Percentiles rank a stretch among this genome's conserved stretches.
Conservation (phyloP, 371 early-diverging fungal species). For the Mortierella sp. region DNA sequence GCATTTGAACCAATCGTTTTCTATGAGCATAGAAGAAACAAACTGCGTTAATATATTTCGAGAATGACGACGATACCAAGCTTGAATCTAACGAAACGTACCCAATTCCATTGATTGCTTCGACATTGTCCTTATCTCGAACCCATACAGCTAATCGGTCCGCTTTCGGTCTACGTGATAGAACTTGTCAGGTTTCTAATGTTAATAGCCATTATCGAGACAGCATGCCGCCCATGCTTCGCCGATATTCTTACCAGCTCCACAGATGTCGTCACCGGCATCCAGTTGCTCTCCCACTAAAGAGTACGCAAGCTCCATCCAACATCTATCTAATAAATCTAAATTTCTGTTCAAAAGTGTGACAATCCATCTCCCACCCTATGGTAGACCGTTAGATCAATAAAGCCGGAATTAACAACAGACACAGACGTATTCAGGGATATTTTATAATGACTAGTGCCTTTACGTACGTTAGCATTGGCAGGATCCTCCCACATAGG, state of each 20-base stretch:
- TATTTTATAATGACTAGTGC: neutral
- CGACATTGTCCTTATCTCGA: conserved; percentile 43
- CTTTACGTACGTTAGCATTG: conserved; percentile 82
- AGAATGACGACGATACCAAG: neutral
- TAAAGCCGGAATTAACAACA: neutral
- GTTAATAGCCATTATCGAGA: neutral
- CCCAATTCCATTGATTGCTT: conserved; percentile 52
- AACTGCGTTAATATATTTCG: neutral
- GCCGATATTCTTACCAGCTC: conserved; percentile 30
- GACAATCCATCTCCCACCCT: conserved; percentile 54
- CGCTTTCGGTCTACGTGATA: conserved; percentile 45
- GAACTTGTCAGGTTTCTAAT: neutral
- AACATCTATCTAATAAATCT: conserved; percentile 46
- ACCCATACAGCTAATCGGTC: conserved; percentile 55
- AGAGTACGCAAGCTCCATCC: conserved; percentile 52
- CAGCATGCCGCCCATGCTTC: neutral
- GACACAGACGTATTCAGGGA: neutral
- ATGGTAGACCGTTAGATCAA: neutral
- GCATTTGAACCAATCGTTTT: conserved; percentile 33
- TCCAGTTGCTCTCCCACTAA: conserved; percentile 52
- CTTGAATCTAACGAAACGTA: conserved; percentile 13
- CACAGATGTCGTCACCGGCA: conserved; percentile 44
- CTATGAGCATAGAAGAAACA: conserved; percentile 9
- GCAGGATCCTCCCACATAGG: conserved; percentile 98
- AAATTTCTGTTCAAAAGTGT: conserved; percentile 31